Percentiles rank a stretch among this genome's conserved stretches.
Conservation (phyloP, 371 early-diverging fungal species). For the Apophysomyces variabilis region DNA sequence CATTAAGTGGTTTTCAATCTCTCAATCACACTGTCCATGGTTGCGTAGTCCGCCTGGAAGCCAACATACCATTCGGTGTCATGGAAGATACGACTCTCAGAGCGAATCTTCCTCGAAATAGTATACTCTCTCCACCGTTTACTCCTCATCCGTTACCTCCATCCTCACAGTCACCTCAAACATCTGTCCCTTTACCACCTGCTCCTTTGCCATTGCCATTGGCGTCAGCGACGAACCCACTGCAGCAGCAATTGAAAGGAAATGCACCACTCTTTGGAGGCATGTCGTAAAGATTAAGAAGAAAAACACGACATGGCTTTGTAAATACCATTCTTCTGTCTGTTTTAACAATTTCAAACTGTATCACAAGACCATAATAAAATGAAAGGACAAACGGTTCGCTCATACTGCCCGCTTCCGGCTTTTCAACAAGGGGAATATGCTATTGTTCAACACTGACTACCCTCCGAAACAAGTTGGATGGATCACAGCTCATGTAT, state of each 20-base stretch:
- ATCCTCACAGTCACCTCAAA: constrained; percentile 1
- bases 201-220: not conserved
- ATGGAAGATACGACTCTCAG: not conserved
- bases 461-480: constrained; percentile 26
- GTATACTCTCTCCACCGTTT: constrained; percentile 5
- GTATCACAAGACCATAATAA: constrained; percentile 10
- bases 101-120: constrained; percentile 6
- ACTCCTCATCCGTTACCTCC: constrained; percentile 8
- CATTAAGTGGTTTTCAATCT: constrained; percentile 38
- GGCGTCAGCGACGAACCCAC: constrained; percentile 7
- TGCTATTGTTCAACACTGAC: constrained; percentile 15
- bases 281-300: constrained; percentile 9
- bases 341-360: constrained; percentile 9
- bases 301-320: constrained; percentile 6
- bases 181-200: constrained; percentile 6
- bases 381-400: constrained; percentile 6
- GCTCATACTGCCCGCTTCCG: constrained; percentile 27
- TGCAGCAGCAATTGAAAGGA: constrained; percentile 9
- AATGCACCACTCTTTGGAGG: constrained; percentile 12
- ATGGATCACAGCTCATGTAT: constrained; percentile 10
- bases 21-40: constrained; percentile 38
- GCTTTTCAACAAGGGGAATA: constrained; percentile 11
- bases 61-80: not conserved
- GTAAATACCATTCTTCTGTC: constrained; percentile 11
- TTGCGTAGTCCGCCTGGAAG: constrained; percentile 28